Evolutionary conservation across 345 rosid species (phyloP), one percentile per base, ranked within the genome.

Genomic region (Salix arbutifolia): DNA sequence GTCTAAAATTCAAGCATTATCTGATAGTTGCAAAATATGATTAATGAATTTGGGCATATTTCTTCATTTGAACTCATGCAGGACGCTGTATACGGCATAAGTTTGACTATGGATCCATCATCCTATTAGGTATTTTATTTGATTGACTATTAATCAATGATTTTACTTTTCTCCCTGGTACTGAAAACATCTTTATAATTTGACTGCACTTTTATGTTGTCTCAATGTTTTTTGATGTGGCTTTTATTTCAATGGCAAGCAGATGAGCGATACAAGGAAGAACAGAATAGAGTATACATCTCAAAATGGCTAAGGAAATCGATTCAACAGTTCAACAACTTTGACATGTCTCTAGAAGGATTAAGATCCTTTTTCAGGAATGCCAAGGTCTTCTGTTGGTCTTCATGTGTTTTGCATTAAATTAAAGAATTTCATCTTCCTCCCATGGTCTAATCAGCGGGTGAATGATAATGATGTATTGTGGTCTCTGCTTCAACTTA

Each of bases 231-330:
- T 64, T 71, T 17, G 0, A 23, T 77, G 71, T 17, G 11, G 65
- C 53, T 42, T 66, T 71, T 65, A 6, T 25, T 16, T 14, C 50
- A 14, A 3, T 14, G 50, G 50, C 67, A 42, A 74, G 77, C 89
- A 96, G 99, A 96, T 86, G 94, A 91, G 84, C 92, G 98, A 46
- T 96, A 84, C 85, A 83, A 69, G 76, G 90, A 93, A 74, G 91
- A 89, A 84, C 83, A 93, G 86, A 93, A 93, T 71, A 85, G 81
- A 76, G 75, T 81, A 53, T 81, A 91, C 78, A 90, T 93, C 85
- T 91, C 99, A 53, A 96, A 93, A 85, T 93, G 99, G 99, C 90
- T 93, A 72, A 93, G 91, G 89, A 91, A 91, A 78, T 91, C 93
- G 62, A 85, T 95, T 72, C 84, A 84, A 74, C 82, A 81, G 74